A percentile compares a stretch with the other conserved stretches of the same genome.
Evolutionary conservation across 2,329 filamentous ascomycete genomes (phyloP).

Genomic region (Ceratocystis eucalypticola): DNA sequence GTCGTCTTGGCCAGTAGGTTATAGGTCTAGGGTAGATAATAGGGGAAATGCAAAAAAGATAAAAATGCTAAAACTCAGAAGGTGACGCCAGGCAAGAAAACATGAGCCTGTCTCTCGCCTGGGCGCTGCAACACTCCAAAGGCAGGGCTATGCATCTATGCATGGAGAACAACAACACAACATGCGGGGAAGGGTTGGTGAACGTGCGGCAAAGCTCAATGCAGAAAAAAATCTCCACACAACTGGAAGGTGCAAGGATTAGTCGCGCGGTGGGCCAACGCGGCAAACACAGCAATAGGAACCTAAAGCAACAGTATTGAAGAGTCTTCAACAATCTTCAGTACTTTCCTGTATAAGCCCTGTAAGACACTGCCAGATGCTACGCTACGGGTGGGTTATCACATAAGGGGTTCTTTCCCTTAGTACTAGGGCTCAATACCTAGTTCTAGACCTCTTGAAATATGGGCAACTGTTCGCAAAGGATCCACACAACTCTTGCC

Average conservation of each 20-base stretch:
- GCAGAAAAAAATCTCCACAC: not conserved
- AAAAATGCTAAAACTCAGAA: not conserved
- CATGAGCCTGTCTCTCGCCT: not conserved
- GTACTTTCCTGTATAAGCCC: not conserved
- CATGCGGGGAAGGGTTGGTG: not conserved
- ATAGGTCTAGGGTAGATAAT: not conserved
- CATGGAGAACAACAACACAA: not conserved
- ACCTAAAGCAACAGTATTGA: not conserved
- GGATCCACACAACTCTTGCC: not conserved
- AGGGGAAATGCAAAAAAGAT: not conserved
- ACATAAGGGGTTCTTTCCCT: not conserved
- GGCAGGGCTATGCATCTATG: not conserved
- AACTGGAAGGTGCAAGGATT: not conserved
- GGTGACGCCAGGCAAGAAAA: not conserved
- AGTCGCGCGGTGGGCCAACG: not conserved
- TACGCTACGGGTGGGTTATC: not conserved
- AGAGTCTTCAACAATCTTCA: not conserved
- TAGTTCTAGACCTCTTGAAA: not conserved
- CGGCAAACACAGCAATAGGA: not conserved
- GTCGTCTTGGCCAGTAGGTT: not conserved
- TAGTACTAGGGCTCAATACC: not conserved
- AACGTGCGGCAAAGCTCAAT: not conserved
- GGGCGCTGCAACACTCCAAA: not conserved
- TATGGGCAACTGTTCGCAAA: not conserved
- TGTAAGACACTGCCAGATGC: not conserved